Percentiles rank a stretch among this genome's conserved stretches.
phyloP scores from a whole-genome alignment of 768 basidiomycete species.

The Suillus bovinus region DNA sequence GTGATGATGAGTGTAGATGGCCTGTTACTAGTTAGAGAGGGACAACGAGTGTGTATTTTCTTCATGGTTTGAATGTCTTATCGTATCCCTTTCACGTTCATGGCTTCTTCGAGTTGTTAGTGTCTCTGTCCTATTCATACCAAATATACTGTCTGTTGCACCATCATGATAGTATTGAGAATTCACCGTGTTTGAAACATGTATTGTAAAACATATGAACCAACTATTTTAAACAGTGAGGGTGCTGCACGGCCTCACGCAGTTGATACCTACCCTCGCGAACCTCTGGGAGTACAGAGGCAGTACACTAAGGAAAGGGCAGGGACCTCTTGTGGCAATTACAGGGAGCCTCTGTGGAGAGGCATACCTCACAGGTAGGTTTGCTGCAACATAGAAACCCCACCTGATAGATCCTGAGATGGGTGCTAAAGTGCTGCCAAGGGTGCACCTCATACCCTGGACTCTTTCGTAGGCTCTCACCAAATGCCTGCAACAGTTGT shows the following conservation, averaged over 20 bases:
- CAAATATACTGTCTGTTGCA: not conserved
- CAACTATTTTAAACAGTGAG: not conserved
- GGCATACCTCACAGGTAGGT: constrained; percentile 2
- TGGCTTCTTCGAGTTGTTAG: not conserved
- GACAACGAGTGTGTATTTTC: not conserved
- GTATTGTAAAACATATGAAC: not conserved
- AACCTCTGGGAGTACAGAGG: not conserved
- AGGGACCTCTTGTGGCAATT: not conserved
- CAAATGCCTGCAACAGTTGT: not conserved
- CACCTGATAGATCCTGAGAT: not conserved
- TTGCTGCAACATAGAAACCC: not conserved
- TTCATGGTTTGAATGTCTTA: not conserved
- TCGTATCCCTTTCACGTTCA: not conserved
- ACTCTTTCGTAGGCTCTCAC: not conserved
- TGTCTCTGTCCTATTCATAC: not conserved
- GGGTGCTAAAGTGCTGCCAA: no score
- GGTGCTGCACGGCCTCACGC: not conserved
- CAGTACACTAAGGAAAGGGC: not conserved
- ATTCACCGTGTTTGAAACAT: not conserved
- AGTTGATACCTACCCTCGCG: not conserved
- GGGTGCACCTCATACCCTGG: not conserved
- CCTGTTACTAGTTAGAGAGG: not conserved
- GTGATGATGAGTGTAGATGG: not conserved
- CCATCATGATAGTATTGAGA: not conserved
- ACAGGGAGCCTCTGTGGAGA: constrained; percentile 3